phyloP scores from a whole-genome alignment of 2,329 filamentous ascomycete genomes.

The Huntiella decipiens region DNA sequence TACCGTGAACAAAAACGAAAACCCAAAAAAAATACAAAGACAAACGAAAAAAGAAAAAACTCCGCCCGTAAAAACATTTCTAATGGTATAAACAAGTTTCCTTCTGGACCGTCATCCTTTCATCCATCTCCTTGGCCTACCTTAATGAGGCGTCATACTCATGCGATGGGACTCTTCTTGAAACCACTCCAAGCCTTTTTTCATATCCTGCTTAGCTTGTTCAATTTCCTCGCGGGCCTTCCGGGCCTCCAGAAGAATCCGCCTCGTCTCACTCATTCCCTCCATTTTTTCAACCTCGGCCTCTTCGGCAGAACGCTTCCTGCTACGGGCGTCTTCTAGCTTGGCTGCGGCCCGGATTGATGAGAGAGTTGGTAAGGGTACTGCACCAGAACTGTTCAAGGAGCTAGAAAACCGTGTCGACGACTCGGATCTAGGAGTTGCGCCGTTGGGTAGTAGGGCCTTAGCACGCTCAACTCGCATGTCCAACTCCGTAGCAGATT shows the following conservation, averaged over 20 bases:
- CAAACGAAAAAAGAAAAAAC: conserved; percentile 1
- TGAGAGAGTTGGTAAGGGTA: background rate
- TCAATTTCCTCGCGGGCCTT: conserved; percentile 23
- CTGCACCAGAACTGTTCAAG: too few relatives aligned
- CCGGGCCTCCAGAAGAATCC: conserved; percentile 25
- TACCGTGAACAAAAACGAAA: background rate
- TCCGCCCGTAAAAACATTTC: background rate
- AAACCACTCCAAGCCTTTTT: conserved; percentile 29
- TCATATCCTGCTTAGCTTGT: conserved; percentile 25
- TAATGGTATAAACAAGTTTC: background rate
- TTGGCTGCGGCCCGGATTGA: conserved; percentile 8
- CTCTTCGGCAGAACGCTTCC: conserved; percentile 18
- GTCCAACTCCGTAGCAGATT: conserved; percentile 14
- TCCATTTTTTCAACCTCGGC: conserved; percentile 11
- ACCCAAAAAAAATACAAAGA: background rate
- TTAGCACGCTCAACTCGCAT: conserved; percentile 9
- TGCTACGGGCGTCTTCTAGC: conserved; percentile 15
- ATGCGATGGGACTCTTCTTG: conserved; percentile 25
- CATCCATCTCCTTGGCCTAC: background rate
- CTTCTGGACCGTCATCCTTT: background rate
- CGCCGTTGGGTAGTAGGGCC: background rate
- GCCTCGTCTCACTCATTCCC: conserved; percentile 15
- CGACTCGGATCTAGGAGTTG: conserved; percentile 1
- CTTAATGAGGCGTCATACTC: background rate
- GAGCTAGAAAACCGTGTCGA: background rate